A percentile compares a stretch with the other conserved stretches of the same genome.
Conservation (phyloP, 768 basidiomycete genomes). For the Russula earlei region DNA sequence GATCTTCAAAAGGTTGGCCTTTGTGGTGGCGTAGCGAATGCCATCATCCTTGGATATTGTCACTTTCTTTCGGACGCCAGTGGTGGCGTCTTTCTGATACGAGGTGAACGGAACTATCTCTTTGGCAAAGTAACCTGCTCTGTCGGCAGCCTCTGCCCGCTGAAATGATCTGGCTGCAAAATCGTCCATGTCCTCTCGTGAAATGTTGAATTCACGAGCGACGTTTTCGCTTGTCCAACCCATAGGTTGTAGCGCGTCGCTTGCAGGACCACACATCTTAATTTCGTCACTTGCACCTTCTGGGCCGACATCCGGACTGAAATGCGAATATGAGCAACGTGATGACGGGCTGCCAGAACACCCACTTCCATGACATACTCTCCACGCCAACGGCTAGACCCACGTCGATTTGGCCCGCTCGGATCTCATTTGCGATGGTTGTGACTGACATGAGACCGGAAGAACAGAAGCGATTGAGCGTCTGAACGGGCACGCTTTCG, state of each 20-base stretch:
- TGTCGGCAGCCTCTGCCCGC: slow-evolving; percentile 67
- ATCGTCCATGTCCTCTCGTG: slow-evolving; percentile 66
- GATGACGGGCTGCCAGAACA: slow-evolving; percentile 19
- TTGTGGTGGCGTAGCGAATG: slow-evolving; percentile 65
- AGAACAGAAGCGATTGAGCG: slow-evolving; percentile 74
- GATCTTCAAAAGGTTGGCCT: slow-evolving; percentile 52
- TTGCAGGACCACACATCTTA: slow-evolving; percentile 42
- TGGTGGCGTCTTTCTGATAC: slow-evolving; percentile 45
- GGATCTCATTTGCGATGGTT: slow-evolving; percentile 65
- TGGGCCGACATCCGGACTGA: slow-evolving; percentile 56
- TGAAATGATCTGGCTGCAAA: slow-evolving; percentile 70
- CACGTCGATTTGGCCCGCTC: slow-evolving; percentile 68
- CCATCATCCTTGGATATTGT: slow-evolving; percentile 66
- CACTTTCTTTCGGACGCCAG: slow-evolving; percentile 44
- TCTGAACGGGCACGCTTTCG: slow-evolving; percentile 63
- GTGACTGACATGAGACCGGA: slow-evolving; percentile 82
- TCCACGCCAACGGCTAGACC: slow-evolving; percentile 80
- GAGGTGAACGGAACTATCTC: slow-evolving; percentile 77
- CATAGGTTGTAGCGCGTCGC: slow-evolving; percentile 64
- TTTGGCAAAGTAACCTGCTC: slow-evolving; percentile 47
- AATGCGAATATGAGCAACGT: slow-evolving; percentile 17
- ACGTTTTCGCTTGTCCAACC: slow-evolving; percentile 89
- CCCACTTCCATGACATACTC: slow-evolving; percentile 73
- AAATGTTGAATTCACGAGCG: slow-evolving; percentile 59
- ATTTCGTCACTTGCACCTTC: slow-evolving; percentile 55